Percentiles rank a stretch among this genome's conserved stretches.
Evolutionary conservation across 176 grass and related monocot genomes (phyloP).

Genomic region (Bonia amplexicaulis): DNA sequence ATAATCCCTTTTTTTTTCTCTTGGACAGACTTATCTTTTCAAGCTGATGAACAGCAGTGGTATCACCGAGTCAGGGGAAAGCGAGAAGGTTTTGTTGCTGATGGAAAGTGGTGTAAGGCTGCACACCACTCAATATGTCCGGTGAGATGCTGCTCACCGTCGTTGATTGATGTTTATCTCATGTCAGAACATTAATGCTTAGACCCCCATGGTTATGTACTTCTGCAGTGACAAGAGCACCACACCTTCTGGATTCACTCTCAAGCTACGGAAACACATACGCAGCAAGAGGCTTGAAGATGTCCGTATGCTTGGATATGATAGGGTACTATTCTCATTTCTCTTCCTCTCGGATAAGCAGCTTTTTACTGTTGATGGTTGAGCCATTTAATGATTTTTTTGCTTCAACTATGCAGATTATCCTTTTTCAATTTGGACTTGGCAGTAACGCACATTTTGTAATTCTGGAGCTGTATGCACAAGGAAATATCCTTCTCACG

Average conservation of each 20-base stretch:
- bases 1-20: background rate
- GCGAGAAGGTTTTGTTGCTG: conserved; percentile 85
- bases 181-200: background rate
- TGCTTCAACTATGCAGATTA: conserved; percentile 59
- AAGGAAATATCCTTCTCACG: conserved; percentile 93
- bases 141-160: conserved; percentile 37
- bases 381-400: background rate
- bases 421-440: conserved; percentile 93
- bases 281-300: conserved; percentile 92
- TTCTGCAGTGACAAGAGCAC: conserved; percentile 75
- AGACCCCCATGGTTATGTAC: background rate
- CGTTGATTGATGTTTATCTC: background rate
- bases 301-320: conserved; percentile 93
- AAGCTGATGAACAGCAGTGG: conserved; percentile 98
- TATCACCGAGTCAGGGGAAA: conserved; percentile 88
- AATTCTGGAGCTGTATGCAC: conserved; percentile 88
- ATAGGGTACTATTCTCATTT: conserved; percentile 58
- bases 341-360: background rate
- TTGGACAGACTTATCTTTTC: conserved; percentile 85
- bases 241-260: conserved; percentile 94
- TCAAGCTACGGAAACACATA: conserved; percentile 88
- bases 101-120: conserved; percentile 90
- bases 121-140: conserved; percentile 89
- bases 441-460: conserved; percentile 75
- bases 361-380: conserved; percentile 6